These are phyloP conservation scores for Castanospermum australe DNA, from an alignment of 306 rosid genomes.

Conservation along the genomic window DNA sequence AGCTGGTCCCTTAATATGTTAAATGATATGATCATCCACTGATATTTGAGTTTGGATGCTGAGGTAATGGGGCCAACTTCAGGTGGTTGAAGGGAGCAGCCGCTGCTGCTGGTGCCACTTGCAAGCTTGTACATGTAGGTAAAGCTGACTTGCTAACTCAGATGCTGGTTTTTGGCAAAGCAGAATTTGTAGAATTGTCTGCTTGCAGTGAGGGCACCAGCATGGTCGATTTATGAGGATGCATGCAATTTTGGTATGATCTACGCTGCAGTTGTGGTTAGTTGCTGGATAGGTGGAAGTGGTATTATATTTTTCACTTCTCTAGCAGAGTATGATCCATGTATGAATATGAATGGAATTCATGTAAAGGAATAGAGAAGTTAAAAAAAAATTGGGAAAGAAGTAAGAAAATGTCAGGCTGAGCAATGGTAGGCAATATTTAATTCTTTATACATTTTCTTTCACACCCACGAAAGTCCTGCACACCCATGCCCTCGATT, in stretches of 20 bases:
- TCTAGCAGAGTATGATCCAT: conserved; percentile 53
- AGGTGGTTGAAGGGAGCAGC: conserved; percentile 30
- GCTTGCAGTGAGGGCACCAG: conserved; percentile 49
- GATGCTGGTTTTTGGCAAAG: conserved; percentile 63
- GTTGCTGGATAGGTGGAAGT: conserved; percentile 49
- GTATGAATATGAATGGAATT: conserved; percentile 65
- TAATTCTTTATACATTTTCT: conserved; percentile 65
- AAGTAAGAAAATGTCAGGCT: conserved; percentile 49
- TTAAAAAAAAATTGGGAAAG: conserved; percentile 26
- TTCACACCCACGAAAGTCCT: conserved; percentile 27
- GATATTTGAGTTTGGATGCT: conserved; percentile 32
- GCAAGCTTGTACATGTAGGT: conserved; percentile 81
- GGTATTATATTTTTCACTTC: conserved; percentile 46
- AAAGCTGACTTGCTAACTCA: conserved; percentile 86
- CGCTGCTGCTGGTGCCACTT: conserved; percentile 50
- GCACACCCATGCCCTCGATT: conserved; percentile 41
- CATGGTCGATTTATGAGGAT: conserved; percentile 40
- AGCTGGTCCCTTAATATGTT: conserved; percentile 35
- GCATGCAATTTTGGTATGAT: conserved; percentile 65
- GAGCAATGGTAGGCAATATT: conserved; percentile 74
- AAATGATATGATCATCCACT: conserved; percentile 24
- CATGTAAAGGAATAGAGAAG: conserved; percentile 45
- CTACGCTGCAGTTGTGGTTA: conserved; percentile 58
- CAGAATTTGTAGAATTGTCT: conserved; percentile 53
- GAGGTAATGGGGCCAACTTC: conserved; percentile 22